A percentile compares a stretch with the other conserved stretches of the same genome.
phyloP scores from a whole-genome alignment of 345 rosid genomes.

The Aurinia saxatilis region DNA sequence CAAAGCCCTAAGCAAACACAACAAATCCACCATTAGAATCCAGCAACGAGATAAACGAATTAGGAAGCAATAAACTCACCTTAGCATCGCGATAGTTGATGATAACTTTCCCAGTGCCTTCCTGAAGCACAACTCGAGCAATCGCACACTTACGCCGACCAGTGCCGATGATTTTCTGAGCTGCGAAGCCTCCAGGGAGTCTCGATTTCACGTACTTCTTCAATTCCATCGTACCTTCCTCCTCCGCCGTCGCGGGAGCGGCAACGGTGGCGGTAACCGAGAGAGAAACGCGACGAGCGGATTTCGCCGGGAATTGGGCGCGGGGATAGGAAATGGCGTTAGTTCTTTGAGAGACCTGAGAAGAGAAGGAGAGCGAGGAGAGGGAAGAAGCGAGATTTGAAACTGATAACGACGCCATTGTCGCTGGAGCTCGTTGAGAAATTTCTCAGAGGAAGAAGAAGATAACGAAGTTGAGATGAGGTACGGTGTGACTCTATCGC shows the following conservation, averaged over 20 bases:
- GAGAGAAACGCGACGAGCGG: conserved; percentile 32
- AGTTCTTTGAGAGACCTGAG: conserved; percentile 53
- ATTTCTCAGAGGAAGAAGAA: background rate
- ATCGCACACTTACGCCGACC: conserved; percentile 89
- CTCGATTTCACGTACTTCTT: conserved; percentile 73
- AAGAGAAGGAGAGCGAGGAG: conserved; percentile 75
- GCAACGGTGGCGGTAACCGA: conserved; percentile 50
- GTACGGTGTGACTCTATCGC: background rate
- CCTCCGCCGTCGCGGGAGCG: conserved; percentile 29
- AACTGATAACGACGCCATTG: conserved; percentile 53
- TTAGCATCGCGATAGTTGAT: conserved; percentile 86
- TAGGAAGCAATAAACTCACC: conserved; percentile 23
- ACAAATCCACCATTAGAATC: no score
- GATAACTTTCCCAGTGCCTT: conserved; percentile 77
- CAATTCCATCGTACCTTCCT: conserved; percentile 42
- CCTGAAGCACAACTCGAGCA: conserved; percentile 91
- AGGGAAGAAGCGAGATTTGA: conserved; percentile 58
- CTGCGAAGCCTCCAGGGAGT: conserved; percentile 91
- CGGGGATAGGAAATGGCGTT: conserved; percentile 30
- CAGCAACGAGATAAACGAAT: background rate
- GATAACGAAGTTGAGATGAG: background rate
- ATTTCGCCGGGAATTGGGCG: conserved; percentile 26
- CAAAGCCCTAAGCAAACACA: conserved; percentile 3
- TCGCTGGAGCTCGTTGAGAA: background rate
- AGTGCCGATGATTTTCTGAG: conserved; percentile 78